These are phyloP conservation scores for Calamus simplicifolius DNA, from an alignment of 176 grass and related monocot genomes.

Conservation along the genomic window DNA sequence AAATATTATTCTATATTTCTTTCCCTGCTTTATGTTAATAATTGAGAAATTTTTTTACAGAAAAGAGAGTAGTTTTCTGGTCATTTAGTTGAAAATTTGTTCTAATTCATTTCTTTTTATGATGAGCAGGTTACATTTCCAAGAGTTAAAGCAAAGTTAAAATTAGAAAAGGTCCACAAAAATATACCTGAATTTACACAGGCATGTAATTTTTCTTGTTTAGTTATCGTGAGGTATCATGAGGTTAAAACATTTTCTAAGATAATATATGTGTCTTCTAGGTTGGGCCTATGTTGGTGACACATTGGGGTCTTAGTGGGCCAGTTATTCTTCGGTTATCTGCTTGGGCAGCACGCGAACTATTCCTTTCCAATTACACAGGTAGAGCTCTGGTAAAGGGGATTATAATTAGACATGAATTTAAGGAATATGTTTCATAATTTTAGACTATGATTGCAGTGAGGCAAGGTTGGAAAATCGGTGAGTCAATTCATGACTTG, in stretches of 20 bases:
- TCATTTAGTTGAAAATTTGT: neutral
- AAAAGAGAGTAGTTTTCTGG: neutral
- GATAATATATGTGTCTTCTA: slow-evolving; percentile 18
- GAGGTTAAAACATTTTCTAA: neutral
- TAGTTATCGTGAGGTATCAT: no score
- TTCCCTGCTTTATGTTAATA: no score
- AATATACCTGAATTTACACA: slow-evolving; percentile 55
- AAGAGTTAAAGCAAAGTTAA: slow-evolving; percentile 69
- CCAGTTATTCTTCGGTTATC: slow-evolving; percentile 82
- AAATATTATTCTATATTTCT: no score
- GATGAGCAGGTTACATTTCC: slow-evolving; percentile 58
- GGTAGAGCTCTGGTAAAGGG: slow-evolving; percentile 26
- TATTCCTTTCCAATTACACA: slow-evolving; percentile 66
- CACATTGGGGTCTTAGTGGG: slow-evolving; percentile 90
- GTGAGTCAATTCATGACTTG: no score
- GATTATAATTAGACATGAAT: no score
- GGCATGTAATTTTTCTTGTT: slow-evolving; percentile 22
- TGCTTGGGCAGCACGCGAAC: slow-evolving; percentile 75
- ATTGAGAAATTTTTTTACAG: no score
- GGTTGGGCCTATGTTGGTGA: slow-evolving; percentile 79
- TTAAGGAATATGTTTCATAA: no score
- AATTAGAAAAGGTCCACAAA: slow-evolving; percentile 48
- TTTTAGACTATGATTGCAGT: no score
- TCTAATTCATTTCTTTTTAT: neutral
- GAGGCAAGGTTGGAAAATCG: no score